A percentile compares a stretch with the other conserved stretches of the same genome.
These are phyloP conservation scores for Chytriomyces hyalinus DNA, from an alignment of 192 early-diverging fungal species.

Conservation along the genomic window DNA sequence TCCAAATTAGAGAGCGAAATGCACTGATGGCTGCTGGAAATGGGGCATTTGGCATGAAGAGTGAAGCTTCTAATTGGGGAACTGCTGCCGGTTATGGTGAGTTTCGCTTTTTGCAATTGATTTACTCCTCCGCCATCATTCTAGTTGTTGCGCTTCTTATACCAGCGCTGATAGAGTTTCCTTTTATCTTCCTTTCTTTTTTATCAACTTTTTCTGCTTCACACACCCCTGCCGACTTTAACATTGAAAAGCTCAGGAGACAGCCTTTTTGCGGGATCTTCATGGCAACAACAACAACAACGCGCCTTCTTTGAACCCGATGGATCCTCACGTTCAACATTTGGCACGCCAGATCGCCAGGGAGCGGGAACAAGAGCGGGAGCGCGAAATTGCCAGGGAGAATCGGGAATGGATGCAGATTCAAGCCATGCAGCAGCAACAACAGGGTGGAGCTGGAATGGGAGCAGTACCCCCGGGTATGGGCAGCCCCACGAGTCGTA, in stretches of 20 bases:
- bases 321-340: constrained; percentile 20
- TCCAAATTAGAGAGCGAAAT: constrained; percentile 42
- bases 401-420: constrained; percentile 30
- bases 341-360: constrained; percentile 1
- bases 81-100: constrained; percentile 22
- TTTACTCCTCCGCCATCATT: neutral
- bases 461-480: neutral
- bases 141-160: neutral
- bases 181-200: neutral
- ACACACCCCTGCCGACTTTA: neutral
- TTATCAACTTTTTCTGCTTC: neutral
- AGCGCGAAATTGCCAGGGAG: constrained; percentile 6
- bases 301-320: neutral
- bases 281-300: constrained; percentile 17
- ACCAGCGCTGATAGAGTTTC: neutral
- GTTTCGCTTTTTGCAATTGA: neutral
- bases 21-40: constrained; percentile 6
- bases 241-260: constrained; percentile 18
- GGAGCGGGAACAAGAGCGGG: constrained; percentile 21
- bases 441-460: neutral
- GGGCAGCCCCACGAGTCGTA: constrained; percentile 12
- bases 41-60: neutral
- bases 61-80: neutral
- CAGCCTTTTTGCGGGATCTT: constrained; percentile 17
- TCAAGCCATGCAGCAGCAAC: constrained; percentile 28